These are phyloP conservation scores for Ascochyta fabae DNA, from an alignment of 2,329 filamentous ascomycete species.

Conservation along the genomic window DNA sequence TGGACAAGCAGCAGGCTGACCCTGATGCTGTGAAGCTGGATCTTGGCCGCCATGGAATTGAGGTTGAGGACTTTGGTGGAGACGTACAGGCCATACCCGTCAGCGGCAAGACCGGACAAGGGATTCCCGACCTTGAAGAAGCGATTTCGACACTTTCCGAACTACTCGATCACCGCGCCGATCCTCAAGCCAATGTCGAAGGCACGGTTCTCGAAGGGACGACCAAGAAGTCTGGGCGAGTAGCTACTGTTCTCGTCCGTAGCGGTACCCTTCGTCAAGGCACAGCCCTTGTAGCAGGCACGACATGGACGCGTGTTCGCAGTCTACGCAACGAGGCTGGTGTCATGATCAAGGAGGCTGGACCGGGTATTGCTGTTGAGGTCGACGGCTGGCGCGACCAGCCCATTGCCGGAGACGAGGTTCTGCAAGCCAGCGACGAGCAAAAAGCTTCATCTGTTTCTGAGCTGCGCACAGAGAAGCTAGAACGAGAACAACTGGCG, in stretches of 20 bases:
- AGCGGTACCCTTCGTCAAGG: slow-evolving; percentile 83
- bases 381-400: slow-evolving; percentile 93
- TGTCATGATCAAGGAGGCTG: slow-evolving; percentile 71
- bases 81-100: slow-evolving; percentile 92
- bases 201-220: slow-evolving; percentile 94
- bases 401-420: slow-evolving; percentile 83
- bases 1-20: slow-evolving; percentile 85
- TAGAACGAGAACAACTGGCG: slow-evolving; percentile 69
- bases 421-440: slow-evolving; percentile 82
- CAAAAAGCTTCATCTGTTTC: slow-evolving; percentile 78
- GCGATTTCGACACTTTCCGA: slow-evolving; percentile 85
- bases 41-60: slow-evolving; percentile 79
- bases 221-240: slow-evolving; percentile 82
- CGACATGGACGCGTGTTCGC: slow-evolving; percentile 86
- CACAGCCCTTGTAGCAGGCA: slow-evolving; percentile 85
- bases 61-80: slow-evolving; percentile 93
- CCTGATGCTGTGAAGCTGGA: slow-evolving; percentile 87
- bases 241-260: slow-evolving; percentile 87
- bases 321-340: slow-evolving; percentile 86
- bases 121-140: slow-evolving; percentile 92
- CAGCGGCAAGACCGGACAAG: slow-evolving; percentile 90
- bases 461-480: slow-evolving; percentile 74
- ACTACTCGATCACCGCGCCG: slow-evolving; percentile 86
- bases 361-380: slow-evolving; percentile 88
- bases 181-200: slow-evolving; percentile 77